Evolutionary conservation across 2,329 filamentous ascomycete species (phyloP), one percentile per base, ranked within the genome.

Genomic region (Byssochlamys sp.): DNA sequence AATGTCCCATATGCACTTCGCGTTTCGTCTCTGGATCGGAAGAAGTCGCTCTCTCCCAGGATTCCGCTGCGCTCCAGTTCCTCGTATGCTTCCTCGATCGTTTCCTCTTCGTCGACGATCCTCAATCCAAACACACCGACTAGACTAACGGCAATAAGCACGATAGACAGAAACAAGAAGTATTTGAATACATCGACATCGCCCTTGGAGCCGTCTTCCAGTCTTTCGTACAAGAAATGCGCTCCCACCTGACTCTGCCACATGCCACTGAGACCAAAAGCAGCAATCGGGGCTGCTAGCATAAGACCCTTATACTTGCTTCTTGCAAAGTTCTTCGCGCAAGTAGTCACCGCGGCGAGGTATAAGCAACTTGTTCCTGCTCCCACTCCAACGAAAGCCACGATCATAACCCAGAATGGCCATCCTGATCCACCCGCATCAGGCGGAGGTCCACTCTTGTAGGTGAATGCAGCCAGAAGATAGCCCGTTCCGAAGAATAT

Each of bases 301-400:
- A 95, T 92, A 54, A 99, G 77, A 0, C 94, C 94, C 66, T 92
- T 88, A 67, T 95, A 87, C 67, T 87, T 89, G 3, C 91, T 90
- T 60, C 88, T 85, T 53, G 91, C 91, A 75, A 97, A 99, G 75
- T 97, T 99, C 84, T 99, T 99, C 35, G 94, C 94, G 69, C 91
- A 96, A 0, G 92, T 95, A 5, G 92, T 92, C n/a, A 99, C 87
- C 1, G 90, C 87, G 54, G 86, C 83, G 57, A 97, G 80, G 72
- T 97, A 99, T 84, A 97, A 91, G 71, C 84, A 84, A 62, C 88
- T 89, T 0, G 92, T 96, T 4, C 85, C 92, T 61, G 87, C 81
- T 1, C 94, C 94, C 58, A 99, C 85, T 55, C 83, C 81, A 52
- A 91, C 80, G 71, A 97, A 99, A 0, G 91, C 87, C 56, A 90